phyloP scores from a whole-genome alignment of 192 early-diverging fungal species.

The Coemansia sp. region DNA sequence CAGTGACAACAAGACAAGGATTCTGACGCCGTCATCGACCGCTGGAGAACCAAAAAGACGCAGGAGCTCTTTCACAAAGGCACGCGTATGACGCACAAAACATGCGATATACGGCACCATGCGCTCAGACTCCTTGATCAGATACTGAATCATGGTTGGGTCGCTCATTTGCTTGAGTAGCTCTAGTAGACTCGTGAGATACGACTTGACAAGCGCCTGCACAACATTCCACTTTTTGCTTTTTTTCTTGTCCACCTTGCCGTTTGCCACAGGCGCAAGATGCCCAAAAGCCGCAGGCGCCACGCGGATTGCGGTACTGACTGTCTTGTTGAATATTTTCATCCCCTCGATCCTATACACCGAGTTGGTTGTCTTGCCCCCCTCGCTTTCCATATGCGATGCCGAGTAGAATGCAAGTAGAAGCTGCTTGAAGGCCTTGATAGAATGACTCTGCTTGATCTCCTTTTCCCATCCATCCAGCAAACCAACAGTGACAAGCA shows the following conservation, averaged over 20 bases:
- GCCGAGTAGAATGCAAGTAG: conserved; percentile 85
- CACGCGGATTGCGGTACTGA: conserved; percentile 72
- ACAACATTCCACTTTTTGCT: conserved; percentile 72
- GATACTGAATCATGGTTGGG: conserved; percentile 77
- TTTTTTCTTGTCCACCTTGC: conserved; percentile 30
- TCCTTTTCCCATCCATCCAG: conserved; percentile 70
- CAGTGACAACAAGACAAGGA: conserved; percentile 82
- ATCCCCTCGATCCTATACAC: conserved; percentile 73
- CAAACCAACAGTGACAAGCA: conserved; percentile 71
- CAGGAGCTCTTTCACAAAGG: conserved; percentile 67
- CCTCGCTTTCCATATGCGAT: conserved; percentile 71
- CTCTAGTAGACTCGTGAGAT: conserved; percentile 69
- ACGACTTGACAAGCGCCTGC: conserved; percentile 81
- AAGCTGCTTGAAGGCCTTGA: conserved; percentile 69
- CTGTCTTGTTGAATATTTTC: conserved; percentile 75
- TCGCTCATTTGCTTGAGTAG: conserved; percentile 84
- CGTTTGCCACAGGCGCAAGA: conserved; percentile 57
- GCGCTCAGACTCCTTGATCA: conserved; percentile 80
- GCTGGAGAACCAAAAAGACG: conserved; percentile 57
- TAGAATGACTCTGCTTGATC: conserved; percentile 62
- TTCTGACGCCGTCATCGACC: conserved; percentile 69
- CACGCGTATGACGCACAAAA: conserved; percentile 78
- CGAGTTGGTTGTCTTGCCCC: conserved; percentile 53
- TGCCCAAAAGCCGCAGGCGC: conserved; percentile 69
- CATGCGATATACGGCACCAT: conserved; percentile 75